phyloP scores from a whole-genome alignment of 2,329 filamentous ascomycete genomes.

The Ceratocystis papillata region DNA sequence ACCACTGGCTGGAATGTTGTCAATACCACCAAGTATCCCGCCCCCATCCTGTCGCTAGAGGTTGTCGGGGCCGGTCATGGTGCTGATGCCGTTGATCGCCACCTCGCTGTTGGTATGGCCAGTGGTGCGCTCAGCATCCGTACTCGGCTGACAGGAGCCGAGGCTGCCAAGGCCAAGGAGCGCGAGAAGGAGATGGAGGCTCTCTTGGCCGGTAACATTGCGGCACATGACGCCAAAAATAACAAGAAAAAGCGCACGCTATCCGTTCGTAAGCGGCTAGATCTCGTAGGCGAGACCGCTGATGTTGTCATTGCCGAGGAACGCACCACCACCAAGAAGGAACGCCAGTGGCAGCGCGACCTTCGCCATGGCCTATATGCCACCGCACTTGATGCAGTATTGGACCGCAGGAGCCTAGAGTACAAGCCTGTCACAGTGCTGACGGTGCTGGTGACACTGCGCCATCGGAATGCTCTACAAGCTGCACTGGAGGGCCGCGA shows the following conservation, averaged over 20 bases:
- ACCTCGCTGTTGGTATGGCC: constrained; percentile 89
- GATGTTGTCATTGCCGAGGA: constrained; percentile 80
- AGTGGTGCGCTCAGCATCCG: constrained; percentile 84
- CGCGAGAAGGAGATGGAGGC: constrained; percentile 77
- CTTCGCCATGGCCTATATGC: constrained; percentile 69
- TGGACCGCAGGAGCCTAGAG: constrained; percentile 44
- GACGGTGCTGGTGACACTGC: constrained; percentile 70
- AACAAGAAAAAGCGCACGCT: constrained; percentile 54
- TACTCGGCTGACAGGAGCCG: constrained; percentile 73
- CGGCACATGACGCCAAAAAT: constrained; percentile 61
- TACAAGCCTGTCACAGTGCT: constrained; percentile 54
- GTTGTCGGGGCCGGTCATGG: constrained; percentile 46
- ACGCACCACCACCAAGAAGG: constrained; percentile 42
- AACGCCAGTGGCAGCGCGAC: constrained; percentile 68
- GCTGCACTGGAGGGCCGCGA: constrained; percentile 71
- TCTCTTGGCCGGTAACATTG: constrained; percentile 64
- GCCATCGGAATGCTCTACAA: constrained; percentile 75
- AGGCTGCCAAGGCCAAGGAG: constrained; percentile 65
- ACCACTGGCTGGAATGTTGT: constrained; percentile 92
- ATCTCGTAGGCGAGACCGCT: constrained; percentile 71
- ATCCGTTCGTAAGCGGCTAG: constrained; percentile 46
- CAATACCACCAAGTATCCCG: constrained; percentile 85
- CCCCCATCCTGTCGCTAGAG: constrained; percentile 73
- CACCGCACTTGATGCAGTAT: constrained; percentile 66
- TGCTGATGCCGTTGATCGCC: constrained; percentile 61